These are phyloP conservation scores for Lepidium aucheri DNA, from an alignment of 345 rosid genomes.

Conservation along the genomic window DNA sequence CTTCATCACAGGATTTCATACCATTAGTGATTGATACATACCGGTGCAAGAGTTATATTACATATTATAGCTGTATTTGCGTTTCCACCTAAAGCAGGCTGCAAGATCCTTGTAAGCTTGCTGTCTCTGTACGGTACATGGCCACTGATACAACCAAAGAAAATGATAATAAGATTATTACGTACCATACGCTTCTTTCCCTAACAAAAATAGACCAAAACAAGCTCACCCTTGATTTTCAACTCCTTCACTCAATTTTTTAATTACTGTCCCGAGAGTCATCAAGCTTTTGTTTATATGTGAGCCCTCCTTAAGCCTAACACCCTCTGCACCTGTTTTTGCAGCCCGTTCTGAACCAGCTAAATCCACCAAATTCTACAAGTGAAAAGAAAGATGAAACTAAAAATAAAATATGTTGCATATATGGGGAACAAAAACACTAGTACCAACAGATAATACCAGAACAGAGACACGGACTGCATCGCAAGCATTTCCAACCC, in stretches of 20 bases:
- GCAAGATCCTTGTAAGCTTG: conserved; percentile 92
- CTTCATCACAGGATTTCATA: conserved; percentile 48
- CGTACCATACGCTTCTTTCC: not conserved
- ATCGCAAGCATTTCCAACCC: conserved; percentile 55
- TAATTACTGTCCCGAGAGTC: conserved; percentile 90
- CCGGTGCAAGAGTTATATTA: conserved; percentile 95
- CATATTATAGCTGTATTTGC: conserved; percentile 97
- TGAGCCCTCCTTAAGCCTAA: conserved; percentile 90
- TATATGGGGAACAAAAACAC: not conserved
- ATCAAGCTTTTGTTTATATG: conserved; percentile 91
- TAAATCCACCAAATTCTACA: conserved; percentile 89
- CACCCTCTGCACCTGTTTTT: conserved; percentile 99
- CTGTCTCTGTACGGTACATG: conserved; percentile 98
- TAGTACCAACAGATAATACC: conserved; percentile 37
- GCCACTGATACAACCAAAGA: conserved; percentile 46
- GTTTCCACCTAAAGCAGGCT: conserved; percentile 97
- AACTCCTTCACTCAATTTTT: conserved; percentile 88
- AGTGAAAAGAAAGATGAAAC: conserved; percentile 5
- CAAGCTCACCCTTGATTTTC: conserved; percentile 78
- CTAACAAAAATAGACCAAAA: not conserved
- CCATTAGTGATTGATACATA: conserved; percentile 22
- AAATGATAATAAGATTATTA: not conserved
- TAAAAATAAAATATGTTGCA: not conserved
- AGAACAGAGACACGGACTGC: conserved; percentile 92
- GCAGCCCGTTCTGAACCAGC: conserved; percentile 99